A percentile compares a stretch with the other conserved stretches of the same genome.
Evolutionary conservation across 2,329 filamentous ascomycete species (phyloP).

Genomic region (Tothia fuscella): DNA sequence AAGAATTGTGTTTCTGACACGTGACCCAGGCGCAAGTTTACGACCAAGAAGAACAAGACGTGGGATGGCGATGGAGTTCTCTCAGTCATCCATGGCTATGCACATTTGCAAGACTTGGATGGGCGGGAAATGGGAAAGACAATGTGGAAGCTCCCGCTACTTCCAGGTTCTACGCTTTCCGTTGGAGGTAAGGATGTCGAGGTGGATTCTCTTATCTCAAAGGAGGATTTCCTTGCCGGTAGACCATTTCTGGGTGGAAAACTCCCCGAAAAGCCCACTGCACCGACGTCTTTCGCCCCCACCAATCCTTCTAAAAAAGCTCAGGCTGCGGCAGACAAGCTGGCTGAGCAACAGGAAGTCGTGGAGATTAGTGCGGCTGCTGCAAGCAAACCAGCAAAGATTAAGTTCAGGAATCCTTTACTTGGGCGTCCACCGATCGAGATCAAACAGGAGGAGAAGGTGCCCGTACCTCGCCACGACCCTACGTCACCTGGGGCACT

Average conservation of each 20-base stretch:
- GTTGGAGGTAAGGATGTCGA: slow-evolving; percentile 58
- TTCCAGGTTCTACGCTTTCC: slow-evolving; percentile 48
- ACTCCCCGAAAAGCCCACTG: slow-evolving; percentile 13
- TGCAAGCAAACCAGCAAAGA: slow-evolving; percentile 25
- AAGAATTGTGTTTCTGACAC: slow-evolving; percentile 4
- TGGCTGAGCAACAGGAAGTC: slow-evolving; percentile 12
- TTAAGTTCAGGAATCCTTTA: slow-evolving; percentile 51
- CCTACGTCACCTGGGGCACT: slow-evolving; percentile 47
- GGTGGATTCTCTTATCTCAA: slow-evolving; percentile 49
- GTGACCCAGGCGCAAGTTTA: slow-evolving; percentile 51
- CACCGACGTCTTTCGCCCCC: slow-evolving; percentile 1
- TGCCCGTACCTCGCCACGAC: slow-evolving; percentile 53
- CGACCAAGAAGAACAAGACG: slow-evolving; percentile 62
- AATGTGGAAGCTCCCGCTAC: slow-evolving; percentile 42
- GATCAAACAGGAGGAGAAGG: slow-evolving; percentile 30
- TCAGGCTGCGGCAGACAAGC: neutral
- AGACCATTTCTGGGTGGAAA: slow-evolving; percentile 29
- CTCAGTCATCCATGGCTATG: slow-evolving; percentile 43
- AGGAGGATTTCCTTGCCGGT: slow-evolving; percentile 44
- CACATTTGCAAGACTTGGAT: slow-evolving; percentile 48
- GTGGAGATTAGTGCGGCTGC: slow-evolving; percentile 28
- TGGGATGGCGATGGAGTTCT: slow-evolving; percentile 65
- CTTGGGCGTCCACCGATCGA: slow-evolving; percentile 31
- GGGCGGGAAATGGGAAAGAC: slow-evolving; percentile 52
- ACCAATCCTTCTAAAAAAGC: neutral